A percentile compares a stretch with the other conserved stretches of the same genome.
Evolutionary conservation across 345 rosid genomes (phyloP).

Genomic region (Eucalyptus polyanthemos): DNA sequence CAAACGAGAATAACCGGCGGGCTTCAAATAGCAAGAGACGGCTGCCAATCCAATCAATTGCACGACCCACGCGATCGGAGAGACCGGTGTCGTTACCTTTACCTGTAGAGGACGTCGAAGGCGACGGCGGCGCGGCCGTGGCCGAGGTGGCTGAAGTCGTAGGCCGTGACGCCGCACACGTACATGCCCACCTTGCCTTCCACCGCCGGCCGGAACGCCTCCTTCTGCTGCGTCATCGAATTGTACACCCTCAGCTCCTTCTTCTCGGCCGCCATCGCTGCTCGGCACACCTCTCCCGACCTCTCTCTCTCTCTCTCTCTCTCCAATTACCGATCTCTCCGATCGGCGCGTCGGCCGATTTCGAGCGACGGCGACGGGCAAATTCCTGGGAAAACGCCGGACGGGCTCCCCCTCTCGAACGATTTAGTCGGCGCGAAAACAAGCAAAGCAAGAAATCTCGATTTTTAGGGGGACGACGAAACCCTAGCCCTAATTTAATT

Average conservation of each 20-base stretch:
- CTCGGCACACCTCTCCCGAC: rapidly evolving
- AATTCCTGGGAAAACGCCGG: too few species aligned
- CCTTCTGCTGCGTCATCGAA: conserved; percentile 56
- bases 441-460: too few species aligned
- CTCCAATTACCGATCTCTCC: background rate
- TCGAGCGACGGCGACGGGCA: background rate
- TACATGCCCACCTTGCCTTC: conserved; percentile 67
- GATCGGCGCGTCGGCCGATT: background rate
- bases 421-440: too few species aligned
- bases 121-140: conserved; percentile 87
- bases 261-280: background rate
- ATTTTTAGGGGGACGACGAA: too few species aligned
- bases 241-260: conserved; percentile 42
- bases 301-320: background rate
- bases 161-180: conserved; percentile 86
- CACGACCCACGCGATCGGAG: background rate
- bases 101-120: conserved; percentile 85
- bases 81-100: background rate
- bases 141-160: conserved; percentile 81
- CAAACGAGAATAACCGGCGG: background rate
- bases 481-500: too few species aligned
- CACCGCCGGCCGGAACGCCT: conserved; percentile 30
- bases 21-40: background rate
- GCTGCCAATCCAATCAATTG: background rate
- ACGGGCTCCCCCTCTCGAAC: too few species aligned